These are phyloP conservation scores for Mycena crocata DNA, from an alignment of 768 basidiomycete species.

Conservation along the genomic window DNA sequence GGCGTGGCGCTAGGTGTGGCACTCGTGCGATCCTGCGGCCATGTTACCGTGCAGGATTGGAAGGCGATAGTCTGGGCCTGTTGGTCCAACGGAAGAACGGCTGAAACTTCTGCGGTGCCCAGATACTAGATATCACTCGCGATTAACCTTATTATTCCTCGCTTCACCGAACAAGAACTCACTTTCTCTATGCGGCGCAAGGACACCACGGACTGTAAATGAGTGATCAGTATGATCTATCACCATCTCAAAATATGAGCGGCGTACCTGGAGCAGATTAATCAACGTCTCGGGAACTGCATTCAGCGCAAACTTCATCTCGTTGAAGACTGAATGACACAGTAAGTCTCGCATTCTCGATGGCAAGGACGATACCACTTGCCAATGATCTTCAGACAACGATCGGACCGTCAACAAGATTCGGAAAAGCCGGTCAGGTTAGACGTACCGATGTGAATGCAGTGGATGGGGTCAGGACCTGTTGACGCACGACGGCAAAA, in stretches of 20 bases:
- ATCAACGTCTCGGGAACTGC: conserved; percentile 93
- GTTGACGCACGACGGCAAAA: conserved; percentile 76
- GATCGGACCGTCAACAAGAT: not conserved
- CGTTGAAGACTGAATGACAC: conserved; percentile 72
- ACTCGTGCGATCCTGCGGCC: conserved; percentile 84
- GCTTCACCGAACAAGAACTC: not conserved
- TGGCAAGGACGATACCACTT: conserved; percentile 41
- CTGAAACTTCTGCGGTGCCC: conserved; percentile 74
- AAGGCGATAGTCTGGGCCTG: conserved; percentile 76
- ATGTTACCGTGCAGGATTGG: conserved; percentile 89
- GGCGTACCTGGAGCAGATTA: conserved; percentile 80
- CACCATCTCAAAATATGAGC: not conserved
- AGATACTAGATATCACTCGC: conserved; percentile 60
- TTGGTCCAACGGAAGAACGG: conserved; percentile 66
- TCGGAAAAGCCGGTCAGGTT: conserved; percentile 14
- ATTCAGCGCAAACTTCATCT: conserved; percentile 90
- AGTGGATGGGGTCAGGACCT: conserved; percentile 82
- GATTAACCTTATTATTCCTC: not conserved
- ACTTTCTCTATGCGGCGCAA: conserved; percentile 88
- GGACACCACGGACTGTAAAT: conserved; percentile 76
- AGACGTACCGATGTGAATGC: conserved; percentile 80
- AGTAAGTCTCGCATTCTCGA: not conserved
- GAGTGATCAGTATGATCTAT: not conserved
- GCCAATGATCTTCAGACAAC: conserved; percentile 56
- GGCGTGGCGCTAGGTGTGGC: conserved; percentile 51